Evolutionary conservation across 768 basidiomycete genomes (phyloP).

Genomic region (Lepiota subincarnata): DNA sequence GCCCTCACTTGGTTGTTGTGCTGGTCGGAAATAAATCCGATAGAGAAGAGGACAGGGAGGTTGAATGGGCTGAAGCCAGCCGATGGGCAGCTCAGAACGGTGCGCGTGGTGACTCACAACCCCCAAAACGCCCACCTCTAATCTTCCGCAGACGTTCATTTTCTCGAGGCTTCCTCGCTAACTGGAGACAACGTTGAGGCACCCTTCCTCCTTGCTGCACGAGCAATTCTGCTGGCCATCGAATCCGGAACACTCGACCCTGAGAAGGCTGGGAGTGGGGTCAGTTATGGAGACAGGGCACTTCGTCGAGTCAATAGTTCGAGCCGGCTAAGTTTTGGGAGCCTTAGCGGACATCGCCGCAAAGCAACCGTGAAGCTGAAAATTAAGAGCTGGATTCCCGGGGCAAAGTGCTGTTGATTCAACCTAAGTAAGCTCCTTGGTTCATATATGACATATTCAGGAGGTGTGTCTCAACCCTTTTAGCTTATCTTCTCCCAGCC

Average conservation of each 20-base stretch:
- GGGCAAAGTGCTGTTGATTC: conserved; percentile 54
- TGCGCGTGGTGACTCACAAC: conserved; percentile 26
- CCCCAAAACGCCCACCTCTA: conserved; percentile 4
- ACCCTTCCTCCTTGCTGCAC: conserved; percentile 84
- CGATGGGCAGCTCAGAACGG: conserved; percentile 96
- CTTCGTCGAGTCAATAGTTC: conserved; percentile 87
- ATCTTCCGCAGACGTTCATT: conserved; percentile 69
- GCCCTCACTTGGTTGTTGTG: conserved; percentile 85
- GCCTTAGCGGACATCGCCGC: conserved; percentile 64
- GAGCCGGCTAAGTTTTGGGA: conserved; percentile 85
- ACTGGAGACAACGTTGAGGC: conserved; percentile 93
- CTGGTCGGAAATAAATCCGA: conserved; percentile 96
- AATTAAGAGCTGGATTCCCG: conserved; percentile 59
- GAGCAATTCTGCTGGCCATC: conserved; percentile 85
- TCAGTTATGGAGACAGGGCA: conserved; percentile 94
- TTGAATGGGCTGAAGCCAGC: conserved; percentile 93
- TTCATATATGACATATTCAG: conserved; percentile 5
- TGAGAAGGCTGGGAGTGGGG: conserved; percentile 91
- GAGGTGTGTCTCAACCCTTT: neutral
- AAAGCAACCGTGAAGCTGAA: conserved; percentile 58
- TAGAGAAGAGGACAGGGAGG: conserved; percentile 89
- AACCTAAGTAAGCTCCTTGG: neutral
- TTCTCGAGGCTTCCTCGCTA: conserved; percentile 89
- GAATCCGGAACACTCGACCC: conserved; percentile 90
- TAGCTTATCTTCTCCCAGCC: conserved; percentile 1